phyloP scores from a whole-genome alignment of 352 stramenopile genomes.

The Pythium periplocum region DNA sequence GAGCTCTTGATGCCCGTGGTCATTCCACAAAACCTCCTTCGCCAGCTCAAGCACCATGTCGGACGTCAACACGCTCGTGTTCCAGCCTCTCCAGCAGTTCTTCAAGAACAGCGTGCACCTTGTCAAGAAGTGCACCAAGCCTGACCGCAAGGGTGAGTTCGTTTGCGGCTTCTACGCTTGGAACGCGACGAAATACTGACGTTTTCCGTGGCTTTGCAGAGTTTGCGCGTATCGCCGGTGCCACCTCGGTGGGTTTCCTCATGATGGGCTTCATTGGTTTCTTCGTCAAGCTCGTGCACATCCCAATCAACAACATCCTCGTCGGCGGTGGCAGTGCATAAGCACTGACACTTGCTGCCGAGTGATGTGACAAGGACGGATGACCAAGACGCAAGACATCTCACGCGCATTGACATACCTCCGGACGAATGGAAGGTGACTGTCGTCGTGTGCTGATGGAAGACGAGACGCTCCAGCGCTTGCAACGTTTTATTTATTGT shows the following conservation, averaged over 20 bases:
- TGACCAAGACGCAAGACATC: too few species aligned
- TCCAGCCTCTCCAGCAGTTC: slow-evolving; percentile 96
- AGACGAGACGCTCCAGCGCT: too few species aligned
- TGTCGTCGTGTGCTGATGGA: too few species aligned
- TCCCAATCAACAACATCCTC: slow-evolving; percentile 99
- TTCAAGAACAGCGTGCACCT: slow-evolving; percentile 97
- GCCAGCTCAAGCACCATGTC: slow-evolving; percentile 48
- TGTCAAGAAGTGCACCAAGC: slow-evolving; percentile 99
- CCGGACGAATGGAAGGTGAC: too few species aligned
- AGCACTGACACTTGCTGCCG: background rate
- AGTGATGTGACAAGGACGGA: too few species aligned
- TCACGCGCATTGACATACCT: too few species aligned
- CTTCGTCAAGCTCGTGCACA: slow-evolving; percentile 99
- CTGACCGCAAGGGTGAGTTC: slow-evolving; percentile 94
- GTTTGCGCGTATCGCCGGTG: slow-evolving; percentile 93
- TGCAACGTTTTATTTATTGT: too few species aligned
- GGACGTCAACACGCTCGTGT: slow-evolving; percentile 90
- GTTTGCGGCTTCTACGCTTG: too few species aligned
- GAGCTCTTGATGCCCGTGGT: too few species aligned
- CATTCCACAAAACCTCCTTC: background rate
- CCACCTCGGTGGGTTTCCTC: slow-evolving; percentile 96
- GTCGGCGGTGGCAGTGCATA: slow-evolving; percentile 85
- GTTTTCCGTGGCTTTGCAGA: slow-evolving; percentile 48
- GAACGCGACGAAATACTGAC: slow-evolving; percentile 4
- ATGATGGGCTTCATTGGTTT: slow-evolving; percentile 99